Conservation (phyloP, 129 eudicot genomes). For the Pittosporum tobira region DNA sequence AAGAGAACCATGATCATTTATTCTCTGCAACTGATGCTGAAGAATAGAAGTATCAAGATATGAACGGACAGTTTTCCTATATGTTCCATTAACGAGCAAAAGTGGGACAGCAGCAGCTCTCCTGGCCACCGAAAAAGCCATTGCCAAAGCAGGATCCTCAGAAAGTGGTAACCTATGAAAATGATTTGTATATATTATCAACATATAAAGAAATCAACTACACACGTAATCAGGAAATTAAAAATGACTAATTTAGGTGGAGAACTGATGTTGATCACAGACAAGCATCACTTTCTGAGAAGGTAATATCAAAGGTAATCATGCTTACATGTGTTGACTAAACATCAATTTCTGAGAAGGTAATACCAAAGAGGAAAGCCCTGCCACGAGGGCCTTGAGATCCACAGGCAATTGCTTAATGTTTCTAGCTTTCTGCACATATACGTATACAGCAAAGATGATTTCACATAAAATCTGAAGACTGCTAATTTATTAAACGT, state of each 20-base stretch:
- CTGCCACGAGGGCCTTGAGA: conserved; percentile 52
- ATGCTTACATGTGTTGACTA: conserved; percentile 71
- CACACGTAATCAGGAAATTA: neutral
- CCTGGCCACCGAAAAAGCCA: conserved; percentile 95
- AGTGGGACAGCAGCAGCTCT: conserved; percentile 89
- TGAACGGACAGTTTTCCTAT: conserved; percentile 70
- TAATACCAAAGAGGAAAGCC: conserved; percentile 74
- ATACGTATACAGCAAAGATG: conserved; percentile 10
- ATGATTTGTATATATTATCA: too few relatives aligned
- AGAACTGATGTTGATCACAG: neutral
- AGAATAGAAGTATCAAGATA: conserved; percentile 90
- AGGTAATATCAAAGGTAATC: neutral
- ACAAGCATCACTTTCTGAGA: too few relatives aligned
- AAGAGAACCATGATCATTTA: conserved; percentile 65
- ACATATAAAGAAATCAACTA: conserved; percentile 1
- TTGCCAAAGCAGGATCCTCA: conserved; percentile 90
- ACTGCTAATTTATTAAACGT: conserved; percentile 8
- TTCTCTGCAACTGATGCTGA: conserved; percentile 86
- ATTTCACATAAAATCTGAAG: neutral
- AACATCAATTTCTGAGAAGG: conserved; percentile 81
- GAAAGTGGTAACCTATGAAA: conserved; percentile 68
- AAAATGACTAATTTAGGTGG: neutral
- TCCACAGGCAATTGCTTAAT: conserved; percentile 73
- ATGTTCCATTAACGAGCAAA: conserved; percentile 90
- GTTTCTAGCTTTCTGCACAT: conserved; percentile 54